A percentile compares a stretch with the other conserved stretches of the same genome.
These are phyloP conservation scores for Craterostigma plantagineum DNA, from an alignment of 257 asterid genomes.

Conservation along the genomic window DNA sequence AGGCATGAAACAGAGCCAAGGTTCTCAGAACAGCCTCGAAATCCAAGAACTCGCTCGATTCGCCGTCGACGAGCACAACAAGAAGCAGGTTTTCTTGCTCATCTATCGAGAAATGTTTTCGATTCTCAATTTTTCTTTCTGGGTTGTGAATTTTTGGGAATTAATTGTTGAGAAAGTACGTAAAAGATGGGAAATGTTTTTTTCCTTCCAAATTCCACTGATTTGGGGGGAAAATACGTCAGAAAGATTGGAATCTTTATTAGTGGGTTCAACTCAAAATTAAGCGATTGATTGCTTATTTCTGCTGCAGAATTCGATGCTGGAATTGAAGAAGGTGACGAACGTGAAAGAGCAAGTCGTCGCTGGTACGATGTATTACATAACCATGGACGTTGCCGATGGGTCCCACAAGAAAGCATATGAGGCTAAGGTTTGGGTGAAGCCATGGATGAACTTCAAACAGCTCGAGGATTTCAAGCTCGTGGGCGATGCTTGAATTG, in stretches of 20 bases:
- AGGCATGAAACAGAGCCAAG: constrained; percentile 11
- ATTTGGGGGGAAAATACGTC: too few relatives aligned
- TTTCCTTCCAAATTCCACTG: too few relatives aligned
- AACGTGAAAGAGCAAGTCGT: constrained; percentile 70
- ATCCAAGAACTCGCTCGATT: constrained; percentile 54
- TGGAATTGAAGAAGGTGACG: constrained; percentile 62
- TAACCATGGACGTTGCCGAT: constrained; percentile 59
- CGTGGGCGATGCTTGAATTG: too few relatives aligned
- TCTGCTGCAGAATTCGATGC: constrained; percentile 29
- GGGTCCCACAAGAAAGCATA: constrained; percentile 50
- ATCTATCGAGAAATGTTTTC: too few relatives aligned
- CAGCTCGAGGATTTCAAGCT: constrained; percentile 65
- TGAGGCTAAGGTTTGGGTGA: constrained; percentile 92
- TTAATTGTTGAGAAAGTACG: too few relatives aligned
- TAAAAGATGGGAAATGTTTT: too few relatives aligned
- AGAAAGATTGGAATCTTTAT: too few relatives aligned
- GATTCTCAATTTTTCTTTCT: too few relatives aligned
- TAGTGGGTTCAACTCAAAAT: too few relatives aligned
- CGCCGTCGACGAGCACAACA: constrained; percentile 54
- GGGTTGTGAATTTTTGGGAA: too few relatives aligned
- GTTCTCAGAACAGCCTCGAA: constrained; percentile 55
- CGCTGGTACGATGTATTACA: constrained; percentile 53
- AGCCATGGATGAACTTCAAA: constrained; percentile 76
- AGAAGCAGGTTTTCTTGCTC: constrained; percentile 40
- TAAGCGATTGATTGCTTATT: too few relatives aligned